These are phyloP conservation scores for Kondoa malvinella DNA, from an alignment of 768 basidiomycete species.

Conservation along the genomic window DNA sequence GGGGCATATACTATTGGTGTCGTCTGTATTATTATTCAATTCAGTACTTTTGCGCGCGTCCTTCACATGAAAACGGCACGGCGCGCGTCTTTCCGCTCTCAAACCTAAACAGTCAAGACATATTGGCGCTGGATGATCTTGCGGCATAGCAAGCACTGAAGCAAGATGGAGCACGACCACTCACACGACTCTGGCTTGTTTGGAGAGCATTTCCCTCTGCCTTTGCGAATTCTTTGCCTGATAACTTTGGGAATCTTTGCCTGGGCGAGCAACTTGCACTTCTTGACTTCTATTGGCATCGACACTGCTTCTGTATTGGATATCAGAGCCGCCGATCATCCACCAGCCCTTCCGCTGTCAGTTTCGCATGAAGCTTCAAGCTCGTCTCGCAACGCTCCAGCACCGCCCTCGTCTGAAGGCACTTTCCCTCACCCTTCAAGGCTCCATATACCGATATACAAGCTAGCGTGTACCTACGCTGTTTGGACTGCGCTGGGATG, in stretches of 20 bases:
- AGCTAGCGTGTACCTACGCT: conserved; percentile 16
- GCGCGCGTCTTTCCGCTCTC: not conserved
- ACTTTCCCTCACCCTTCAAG: conserved; percentile 32
- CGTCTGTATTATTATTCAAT: not conserved
- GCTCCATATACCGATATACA: conserved; percentile 41
- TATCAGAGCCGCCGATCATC: conserved; percentile 31
- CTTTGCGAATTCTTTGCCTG: conserved; percentile 67
- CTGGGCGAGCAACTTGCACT: conserved; percentile 87
- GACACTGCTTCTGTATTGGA: conserved; percentile 60
- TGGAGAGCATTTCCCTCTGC: conserved; percentile 49
- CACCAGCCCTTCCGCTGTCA: conserved; percentile 4
- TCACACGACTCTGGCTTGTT: conserved; percentile 4
- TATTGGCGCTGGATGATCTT: not conserved
- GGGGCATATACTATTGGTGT: not conserved
- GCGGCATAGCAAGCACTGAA: not conserved
- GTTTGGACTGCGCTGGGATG: conserved; percentile 19
- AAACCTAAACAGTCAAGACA: not conserved
- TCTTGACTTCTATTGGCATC: conserved; percentile 53
- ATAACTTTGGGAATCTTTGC: conserved; percentile 62
- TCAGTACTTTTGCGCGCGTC: not conserved
- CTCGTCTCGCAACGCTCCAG: conserved; percentile 5
- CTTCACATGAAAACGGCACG: not conserved
- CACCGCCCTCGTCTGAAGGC: not conserved
- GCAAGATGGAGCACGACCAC: conserved; percentile 2
- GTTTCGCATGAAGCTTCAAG: not conserved